Evolutionary conservation across 306 rosid species (phyloP), one percentile per base, ranked within the genome.

Genomic region (Alnus rubra): DNA sequence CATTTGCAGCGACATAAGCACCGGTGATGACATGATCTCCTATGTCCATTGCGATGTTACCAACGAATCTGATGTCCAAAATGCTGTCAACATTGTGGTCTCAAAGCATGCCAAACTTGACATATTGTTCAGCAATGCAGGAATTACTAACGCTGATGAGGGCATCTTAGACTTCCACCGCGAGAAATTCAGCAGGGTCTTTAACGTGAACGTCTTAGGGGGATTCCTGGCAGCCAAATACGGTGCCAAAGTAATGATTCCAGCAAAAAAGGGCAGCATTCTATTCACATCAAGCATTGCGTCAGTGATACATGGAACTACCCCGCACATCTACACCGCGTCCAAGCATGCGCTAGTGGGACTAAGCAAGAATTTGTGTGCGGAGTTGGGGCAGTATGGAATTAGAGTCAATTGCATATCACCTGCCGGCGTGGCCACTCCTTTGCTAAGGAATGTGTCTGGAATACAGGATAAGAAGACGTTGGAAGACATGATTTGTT

Each of bases 161-260:
- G 31, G 65, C 6, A 59, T 19, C 65, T 28, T 59, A 59, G 37
- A 30, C 11, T 19, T 31, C 9, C 1, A 59, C 35, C 3, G 4
- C 35, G 13, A 59, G 12, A 31, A 28, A 19, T 59, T 59, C 5
- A 59, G 10, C 14, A 59, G 15, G 15, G 65, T 59, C 35, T 59
- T 59, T 59, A 31, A 59, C 31, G 65, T 4, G 74, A 85, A 16
- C 73, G 74, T 7, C 49, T 56, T 53, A 11, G 35, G 31, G 71
- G 5, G 53, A 75, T 16, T 83, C 82, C 0, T 81, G 79, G 88
- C 76, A 12, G 76, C 75, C 2, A 85, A 82, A 64, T 81, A 85
- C 52, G 83, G 83, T 4, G 83, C 88, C 18, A 75, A 54, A 58
- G 86, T 65, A 7, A 85, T 81, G 88, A 78, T 78, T 16, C 85